A percentile compares a stretch with the other conserved stretches of the same genome.
Conservation (phyloP, 352 stramenopile genomes). For the Plasmopara viticola region DNA sequence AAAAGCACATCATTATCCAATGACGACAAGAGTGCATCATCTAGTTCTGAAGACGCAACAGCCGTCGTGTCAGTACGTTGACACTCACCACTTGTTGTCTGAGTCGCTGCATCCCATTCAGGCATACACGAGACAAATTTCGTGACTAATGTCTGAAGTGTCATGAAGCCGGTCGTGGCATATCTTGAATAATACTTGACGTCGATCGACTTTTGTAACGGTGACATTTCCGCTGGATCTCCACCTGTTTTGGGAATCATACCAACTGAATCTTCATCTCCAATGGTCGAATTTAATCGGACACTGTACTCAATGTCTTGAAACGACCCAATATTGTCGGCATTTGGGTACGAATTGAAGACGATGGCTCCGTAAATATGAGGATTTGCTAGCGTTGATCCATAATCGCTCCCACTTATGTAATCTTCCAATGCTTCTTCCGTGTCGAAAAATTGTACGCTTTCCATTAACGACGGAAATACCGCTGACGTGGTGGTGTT, state of each 20-base stretch:
- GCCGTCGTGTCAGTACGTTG: constrained; percentile 16
- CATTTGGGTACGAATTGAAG: constrained; percentile 38
- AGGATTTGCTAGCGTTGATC: constrained; percentile 34
- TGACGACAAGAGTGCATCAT: constrained; percentile 28
- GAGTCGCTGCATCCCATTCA: constrained; percentile 13
- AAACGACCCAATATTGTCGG: constrained; percentile 27
- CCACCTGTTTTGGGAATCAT: constrained; percentile 5
- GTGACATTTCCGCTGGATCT: constrained; percentile 5
- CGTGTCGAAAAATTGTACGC: constrained; percentile 54
- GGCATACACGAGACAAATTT: constrained; percentile 23
- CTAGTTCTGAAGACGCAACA: constrained; percentile 21
- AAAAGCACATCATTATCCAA: constrained; percentile 47
- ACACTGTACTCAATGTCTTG: constrained; percentile 43
- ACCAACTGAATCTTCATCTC: constrained; percentile 6
- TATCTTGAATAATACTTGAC: constrained; percentile 19
- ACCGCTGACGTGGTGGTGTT: constrained; percentile 21
- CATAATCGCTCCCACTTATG: constrained; percentile 44
- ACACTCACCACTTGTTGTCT: constrained; percentile 16
- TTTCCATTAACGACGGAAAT: constrained; percentile 50
- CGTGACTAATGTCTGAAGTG: constrained; percentile 18
- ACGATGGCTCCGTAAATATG: constrained; percentile 61
- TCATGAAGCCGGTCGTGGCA: constrained; percentile 22
- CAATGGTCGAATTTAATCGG: constrained; percentile 39
- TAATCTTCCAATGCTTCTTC: constrained; percentile 43
- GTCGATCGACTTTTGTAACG: constrained; percentile 18